These are phyloP conservation scores for Penicillium occitanis DNA, from an alignment of 2,329 filamentous ascomycete genomes.

Conservation along the genomic window DNA sequence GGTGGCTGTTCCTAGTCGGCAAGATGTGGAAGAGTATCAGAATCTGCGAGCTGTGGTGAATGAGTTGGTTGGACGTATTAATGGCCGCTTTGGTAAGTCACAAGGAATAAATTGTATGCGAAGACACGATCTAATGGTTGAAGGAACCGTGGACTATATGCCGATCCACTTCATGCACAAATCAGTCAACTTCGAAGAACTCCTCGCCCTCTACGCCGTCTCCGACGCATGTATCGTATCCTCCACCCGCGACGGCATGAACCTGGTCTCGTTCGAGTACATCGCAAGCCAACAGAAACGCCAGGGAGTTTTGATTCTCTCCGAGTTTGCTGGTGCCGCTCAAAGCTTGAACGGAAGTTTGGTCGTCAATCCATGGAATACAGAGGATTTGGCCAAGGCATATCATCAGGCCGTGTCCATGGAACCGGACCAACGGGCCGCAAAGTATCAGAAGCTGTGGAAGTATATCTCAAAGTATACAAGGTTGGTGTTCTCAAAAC, in stretches of 20 bases:
- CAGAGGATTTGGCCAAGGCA: slow-evolving; percentile 86
- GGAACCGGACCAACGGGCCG: slow-evolving; percentile 79
- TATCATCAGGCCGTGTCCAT: slow-evolving; percentile 97
- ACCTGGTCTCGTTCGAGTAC: slow-evolving; percentile 96
- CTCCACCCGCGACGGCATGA: slow-evolving; percentile 98
- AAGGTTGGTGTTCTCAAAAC: slow-evolving; percentile 50
- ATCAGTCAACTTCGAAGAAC: slow-evolving; percentile 89
- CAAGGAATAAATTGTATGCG: background rate
- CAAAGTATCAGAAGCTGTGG: slow-evolving; percentile 88
- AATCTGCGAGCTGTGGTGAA: slow-evolving; percentile 94
- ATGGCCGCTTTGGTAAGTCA: slow-evolving; percentile 76
- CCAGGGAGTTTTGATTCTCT: slow-evolving; percentile 91
- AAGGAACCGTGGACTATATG: slow-evolving; percentile 93
- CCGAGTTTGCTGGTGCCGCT: slow-evolving; percentile 93
- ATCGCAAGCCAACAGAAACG: slow-evolving; percentile 89
- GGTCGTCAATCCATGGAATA: slow-evolving; percentile 98
- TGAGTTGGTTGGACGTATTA: slow-evolving; percentile 93
- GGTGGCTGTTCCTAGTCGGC: slow-evolving; percentile 88
- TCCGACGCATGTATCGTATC: slow-evolving; percentile 91
- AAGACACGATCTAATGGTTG: slow-evolving; percentile 16
- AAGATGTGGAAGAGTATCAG: slow-evolving; percentile 97
- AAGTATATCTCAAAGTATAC: slow-evolving; percentile 98
- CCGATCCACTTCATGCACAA: slow-evolving; percentile 98
- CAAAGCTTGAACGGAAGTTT: slow-evolving; percentile 91
- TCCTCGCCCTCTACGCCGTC: slow-evolving; percentile 88